Evolutionary conservation across 2,329 filamentous ascomycete species (phyloP).

Genomic region (Diatrype stigma): DNA sequence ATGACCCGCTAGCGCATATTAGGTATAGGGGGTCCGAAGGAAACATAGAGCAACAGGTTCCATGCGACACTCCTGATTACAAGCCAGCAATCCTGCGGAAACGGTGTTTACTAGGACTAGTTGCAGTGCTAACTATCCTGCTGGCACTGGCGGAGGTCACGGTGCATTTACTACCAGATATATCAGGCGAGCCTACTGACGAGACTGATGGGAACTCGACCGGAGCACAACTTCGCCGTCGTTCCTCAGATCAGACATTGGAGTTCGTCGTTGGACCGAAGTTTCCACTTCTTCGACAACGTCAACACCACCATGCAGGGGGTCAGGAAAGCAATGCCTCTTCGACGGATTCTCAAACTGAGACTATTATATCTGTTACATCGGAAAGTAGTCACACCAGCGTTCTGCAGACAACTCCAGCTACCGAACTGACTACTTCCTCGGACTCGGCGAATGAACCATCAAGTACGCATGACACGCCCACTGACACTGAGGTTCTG

Average conservation of each 20-base stretch:
- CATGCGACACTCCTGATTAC: constrained; percentile 9
- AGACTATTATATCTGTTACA: not conserved
- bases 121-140: constrained; percentile 15
- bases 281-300: not conserved
- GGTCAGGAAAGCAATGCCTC: not conserved
- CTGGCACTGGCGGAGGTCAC: constrained; percentile 23
- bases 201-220: not conserved
- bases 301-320: not conserved
- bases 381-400: too few relatives aligned
- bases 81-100: constrained; percentile 17
- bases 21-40: constrained; percentile 20
- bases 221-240: not conserved
- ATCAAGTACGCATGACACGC: not conserved
- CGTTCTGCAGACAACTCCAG: not conserved
- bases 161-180: constrained; percentile 23
- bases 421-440: not conserved
- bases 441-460: too few relatives aligned
- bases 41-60: constrained; percentile 11
- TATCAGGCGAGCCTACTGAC: constrained; percentile 2
- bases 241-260: not conserved
- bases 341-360: not conserved
- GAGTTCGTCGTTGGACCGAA: not conserved
- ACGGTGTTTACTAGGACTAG: constrained; percentile 12
- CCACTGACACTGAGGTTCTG: not conserved
- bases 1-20: constrained; percentile 10